Evolutionary conservation across 768 basidiomycete genomes (phyloP), one percentile per base, ranked within the genome.

Genomic region (Ramaria sp.): DNA sequence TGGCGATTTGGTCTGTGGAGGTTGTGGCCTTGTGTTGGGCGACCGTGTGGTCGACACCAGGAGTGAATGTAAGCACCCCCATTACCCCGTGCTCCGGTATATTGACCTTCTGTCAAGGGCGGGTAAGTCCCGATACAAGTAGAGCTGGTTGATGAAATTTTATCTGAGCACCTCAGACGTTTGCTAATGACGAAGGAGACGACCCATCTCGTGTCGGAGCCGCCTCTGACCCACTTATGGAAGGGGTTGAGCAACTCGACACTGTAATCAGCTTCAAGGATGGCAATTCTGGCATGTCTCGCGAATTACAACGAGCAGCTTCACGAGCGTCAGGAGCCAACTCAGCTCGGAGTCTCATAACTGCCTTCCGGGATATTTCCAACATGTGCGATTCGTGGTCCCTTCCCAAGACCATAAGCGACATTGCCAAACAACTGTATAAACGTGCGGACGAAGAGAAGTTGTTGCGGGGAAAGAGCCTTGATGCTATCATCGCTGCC

Each of bases 181-280:
- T 99, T 69, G 96, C 96, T 60, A 96, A 98, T 66, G 95, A 97
- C 63, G 96, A 99, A 74, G 94, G 95, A 58, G 95, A 97, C 67
- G 96, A 99, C 67, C 96, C 96, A 59, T 98, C 96, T 61, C 96
- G 96, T 86, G 96, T 99, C 61, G 96, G 96, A 72, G 93, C 91
- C 52, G 92, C 93, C 42, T 81, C 85, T 18, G 92, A 97, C 68
- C 91, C 94, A 28, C 72, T 94, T 41, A 76, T 98, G 72, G 92
- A 97, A 67, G 93, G 92, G 37, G 85, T 91, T 62, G 94, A 96
- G 64, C 88, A 95, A 67, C 78, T 98, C 45, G 87, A 93, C 63
- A 98, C 96, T 32, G 79, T 90, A 55, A 97, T 98, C 67, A 89
- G 89, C 61, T 96, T 95, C 70, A 82, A 87, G 49, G 96, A 98